Base-by-base conservation (phyloP, 164 flowering plant species). In the Vitis cinerea region DNA sequence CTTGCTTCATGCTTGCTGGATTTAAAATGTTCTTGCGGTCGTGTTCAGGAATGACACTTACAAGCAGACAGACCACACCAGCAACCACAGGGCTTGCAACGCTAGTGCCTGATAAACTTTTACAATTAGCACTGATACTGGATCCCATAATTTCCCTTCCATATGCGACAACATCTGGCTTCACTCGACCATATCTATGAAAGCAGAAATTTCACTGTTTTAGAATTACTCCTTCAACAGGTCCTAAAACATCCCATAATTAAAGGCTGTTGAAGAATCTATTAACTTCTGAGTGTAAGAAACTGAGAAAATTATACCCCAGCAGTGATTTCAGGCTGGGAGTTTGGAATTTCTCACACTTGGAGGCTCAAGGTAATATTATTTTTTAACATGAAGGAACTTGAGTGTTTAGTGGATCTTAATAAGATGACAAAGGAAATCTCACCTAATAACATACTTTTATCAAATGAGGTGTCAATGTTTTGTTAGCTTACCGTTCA, bases 1-100 rank as follows among this genome's bases (percentile, higher is more conserved):
- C 98, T 80, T 96, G 99, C 76, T 96, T 96, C 98, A 96, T 91
- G 83, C 99, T 96, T 27, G 97, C 98, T 44, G 99, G 99, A 79
- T 96, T 96, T 66, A 96, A 69, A 66, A 89, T 75, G 12, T 74
- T 72, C 80, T 87, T 91, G 50, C 97, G 80, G 27, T 73, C 75
- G 30, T 57, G 66, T 75, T 89, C 94, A 65, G 98, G 94, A 47
- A 96, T 76, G 75, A 91, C 82, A 80, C 99, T 96, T 13, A 87
- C 92, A 80, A 96, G 99, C 49, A 96, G 81, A 80, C 99, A 96
- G 13, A 96, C 99, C 17, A 91, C 87, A 75, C 98, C 97, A 63
- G 99, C 98, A 78, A 93, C 99, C 16, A 96, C 99, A 58, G 99
- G 99, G 79, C 99, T 95, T 44, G 99, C 99, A 64, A 96, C 99